Conservation (phyloP, 1,139 yeast genomes). For the Yamadazyma songkhlaensis region DNA sequence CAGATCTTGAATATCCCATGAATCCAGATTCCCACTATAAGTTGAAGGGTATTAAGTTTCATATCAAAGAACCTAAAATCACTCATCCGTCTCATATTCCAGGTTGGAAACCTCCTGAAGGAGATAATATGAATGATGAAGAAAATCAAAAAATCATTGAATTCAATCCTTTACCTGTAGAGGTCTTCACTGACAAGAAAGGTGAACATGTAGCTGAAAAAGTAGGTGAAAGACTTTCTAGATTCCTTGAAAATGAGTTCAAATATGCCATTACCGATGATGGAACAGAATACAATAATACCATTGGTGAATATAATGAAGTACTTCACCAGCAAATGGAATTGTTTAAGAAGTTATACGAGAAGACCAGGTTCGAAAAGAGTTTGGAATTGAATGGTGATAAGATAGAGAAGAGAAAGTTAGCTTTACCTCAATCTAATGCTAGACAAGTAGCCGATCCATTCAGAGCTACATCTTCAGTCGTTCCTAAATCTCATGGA, state of each 20-base stretch:
- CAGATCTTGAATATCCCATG: slow-evolving; percentile 4
- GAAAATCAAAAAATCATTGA: slow-evolving; percentile 34
- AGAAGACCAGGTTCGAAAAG: slow-evolving; percentile 34
- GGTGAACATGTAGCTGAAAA: slow-evolving; percentile 23
- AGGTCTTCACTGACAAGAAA: slow-evolving; percentile 19
- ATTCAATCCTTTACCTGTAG: slow-evolving; percentile 28
- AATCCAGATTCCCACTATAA: background rate
- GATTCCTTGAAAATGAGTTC: slow-evolving; percentile 52
- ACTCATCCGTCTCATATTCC: slow-evolving; percentile 78
- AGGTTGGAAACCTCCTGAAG: slow-evolving; percentile 55
- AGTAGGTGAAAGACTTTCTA: slow-evolving; percentile 40
- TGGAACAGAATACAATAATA: slow-evolving; percentile 29
- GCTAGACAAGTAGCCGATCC: slow-evolving; percentile 40
- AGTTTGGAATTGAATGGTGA: slow-evolving; percentile 43
- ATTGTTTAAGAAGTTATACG: slow-evolving; percentile 25
- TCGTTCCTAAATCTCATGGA: slow-evolving; percentile 42
- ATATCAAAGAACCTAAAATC: slow-evolving; percentile 57
- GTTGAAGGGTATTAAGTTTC: slow-evolving; percentile 40
- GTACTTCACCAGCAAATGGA: slow-evolving; percentile 31
- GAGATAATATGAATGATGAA: slow-evolving; percentile 39
- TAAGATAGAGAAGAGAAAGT: slow-evolving; percentile 42
- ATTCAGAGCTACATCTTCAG: slow-evolving; percentile 34
- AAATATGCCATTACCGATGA: slow-evolving; percentile 44
- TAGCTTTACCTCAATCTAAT: slow-evolving; percentile 44
- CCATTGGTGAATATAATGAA: slow-evolving; percentile 33